phyloP scores from a whole-genome alignment of 1,284 basidiomycete genomes.

The Waitea zeae region DNA sequence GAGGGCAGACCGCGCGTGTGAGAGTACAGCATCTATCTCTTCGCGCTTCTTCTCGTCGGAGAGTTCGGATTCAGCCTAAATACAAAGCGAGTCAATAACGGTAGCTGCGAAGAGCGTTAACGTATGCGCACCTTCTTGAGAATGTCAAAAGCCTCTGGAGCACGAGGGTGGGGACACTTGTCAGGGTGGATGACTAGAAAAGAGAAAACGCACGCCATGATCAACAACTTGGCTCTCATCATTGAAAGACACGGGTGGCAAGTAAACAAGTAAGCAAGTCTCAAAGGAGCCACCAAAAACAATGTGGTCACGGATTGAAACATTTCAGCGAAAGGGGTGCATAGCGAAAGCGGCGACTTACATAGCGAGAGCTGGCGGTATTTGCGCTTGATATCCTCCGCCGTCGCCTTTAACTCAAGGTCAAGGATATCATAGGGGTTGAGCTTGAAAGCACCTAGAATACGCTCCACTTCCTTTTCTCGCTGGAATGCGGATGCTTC shows the following conservation, averaged over 20 bases:
- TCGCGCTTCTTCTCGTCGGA: constrained; percentile 58
- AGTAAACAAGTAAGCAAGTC: background rate
- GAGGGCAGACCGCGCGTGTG: constrained; percentile 43
- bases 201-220: constrained; percentile 25
- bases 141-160: constrained; percentile 71
- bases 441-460: constrained; percentile 70
- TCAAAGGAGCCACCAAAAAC: background rate
- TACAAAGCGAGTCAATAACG: constrained; percentile 3
- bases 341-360: constrained; percentile 19
- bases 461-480: constrained; percentile 72
- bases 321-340: too few species aligned
- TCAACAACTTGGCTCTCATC: constrained; percentile 4
- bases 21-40: constrained; percentile 62
- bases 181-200: constrained; percentile 71
- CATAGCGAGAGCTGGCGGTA: constrained; percentile 70
- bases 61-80: constrained; percentile 63
- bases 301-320: background rate
- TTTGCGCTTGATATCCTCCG: constrained; percentile 64
- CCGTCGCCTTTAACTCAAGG: constrained; percentile 40
- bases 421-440: constrained; percentile 73
- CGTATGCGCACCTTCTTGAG: constrained; percentile 53
- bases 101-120: constrained; percentile 1
- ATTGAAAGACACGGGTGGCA: background rate
- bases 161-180: constrained; percentile 61
- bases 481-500: constrained; percentile 73